Base-by-base conservation (phyloP, 2,329 filamentous ascomycete species). In the Chrysoporthe cubensis region DNA sequence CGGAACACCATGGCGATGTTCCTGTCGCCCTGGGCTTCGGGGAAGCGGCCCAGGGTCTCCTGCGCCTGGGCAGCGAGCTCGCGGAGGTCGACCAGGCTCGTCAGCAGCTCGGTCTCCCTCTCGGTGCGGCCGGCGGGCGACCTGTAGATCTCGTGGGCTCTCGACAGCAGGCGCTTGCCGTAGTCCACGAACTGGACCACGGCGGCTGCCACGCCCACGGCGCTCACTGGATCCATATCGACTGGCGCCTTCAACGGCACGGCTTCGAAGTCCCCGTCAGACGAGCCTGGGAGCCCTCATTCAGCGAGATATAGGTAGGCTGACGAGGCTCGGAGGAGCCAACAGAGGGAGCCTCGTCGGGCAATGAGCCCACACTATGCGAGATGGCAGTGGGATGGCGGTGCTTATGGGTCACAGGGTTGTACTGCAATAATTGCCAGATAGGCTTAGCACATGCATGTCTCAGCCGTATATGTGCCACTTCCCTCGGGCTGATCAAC, bases 151-250 rank as follows among this genome's bases (percentile, higher is more conserved):
- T 37, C 26, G 46, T 62, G 46, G n/a, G 44, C 43, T 50, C 26
- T 32, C 9, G 34, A 62, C 44, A 62, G 14, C n/a, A 52, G 44
- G 26, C 60, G 44, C 44, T 37, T 52, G 26, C 60, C 60, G 16
- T 40, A 48, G 46, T 62, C 60, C 34, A 48, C 60, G 16, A 62
- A 62, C 44, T 62, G 60, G 60, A 62, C 60, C 11, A 37, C 46
- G 18, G 60, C 60, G 37, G 60, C 60, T 14, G 46, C 26, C 18
- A 52, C 43, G 7, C 60, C 60, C 9, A 62, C 21, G 2, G 44
- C 44, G 18, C 46, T 62, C 44, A 26, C 60, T 18, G 46, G 60
- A 5, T 62, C 60, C 46, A 62, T 42, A 16, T 18, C 32, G 54
- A 52, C 26, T 26, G 26, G 26, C 9, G 48, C 9, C 1, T 5